Base-by-base conservation (phyloP, 306 rosid species). In the Vigna hirtella region DNA sequence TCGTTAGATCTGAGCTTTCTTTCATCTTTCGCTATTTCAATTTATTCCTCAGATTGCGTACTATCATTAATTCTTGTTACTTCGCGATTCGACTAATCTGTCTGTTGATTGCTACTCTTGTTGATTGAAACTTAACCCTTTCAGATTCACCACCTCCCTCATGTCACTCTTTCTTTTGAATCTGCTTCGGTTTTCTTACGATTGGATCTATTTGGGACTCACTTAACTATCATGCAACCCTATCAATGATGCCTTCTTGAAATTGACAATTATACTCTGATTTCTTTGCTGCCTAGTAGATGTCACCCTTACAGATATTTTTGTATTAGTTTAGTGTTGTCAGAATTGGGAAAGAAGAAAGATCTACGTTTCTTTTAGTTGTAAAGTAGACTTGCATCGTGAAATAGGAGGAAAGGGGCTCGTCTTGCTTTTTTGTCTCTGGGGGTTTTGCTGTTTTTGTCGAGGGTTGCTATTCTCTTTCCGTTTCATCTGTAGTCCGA, bases 291-390 rank as follows among this genome's bases (percentile, higher is more conserved):
- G 15, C 4, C 11, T 4, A 43, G 14, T 43, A 3, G 14, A 43
- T 43, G 49, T 43, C 1, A 2, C 49, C 11, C 15, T 36, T 36
- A 36, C 42, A 6, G 42, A 36, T 36, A 36, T 36, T 6, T 36
- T 1, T 36, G 9, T 6, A 9, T 0, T 9, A 9, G 13, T 42
- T 9, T 42, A 9, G 10, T 42, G 2, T 2, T 42, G 47, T 45
- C 15, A 45, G 50, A 45, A 12, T 45, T 12, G 16, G 50, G 15
- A 11, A 45, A 13, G 22, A 73, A 22, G n/a, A 24, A 20, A 48
- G 22, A 63, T 72, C 74, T 62, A 10, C 56, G 20, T 57, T 57
- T 72, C 16, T 71, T 62, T 70, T 59, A 3, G 53, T 71, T 58
- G 6, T 70, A 18, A 13, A 16, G 13, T 18, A 6, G 45, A 0